Conservation (phyloP, 306 rosid species). For the Acacia melanoxylon region DNA sequence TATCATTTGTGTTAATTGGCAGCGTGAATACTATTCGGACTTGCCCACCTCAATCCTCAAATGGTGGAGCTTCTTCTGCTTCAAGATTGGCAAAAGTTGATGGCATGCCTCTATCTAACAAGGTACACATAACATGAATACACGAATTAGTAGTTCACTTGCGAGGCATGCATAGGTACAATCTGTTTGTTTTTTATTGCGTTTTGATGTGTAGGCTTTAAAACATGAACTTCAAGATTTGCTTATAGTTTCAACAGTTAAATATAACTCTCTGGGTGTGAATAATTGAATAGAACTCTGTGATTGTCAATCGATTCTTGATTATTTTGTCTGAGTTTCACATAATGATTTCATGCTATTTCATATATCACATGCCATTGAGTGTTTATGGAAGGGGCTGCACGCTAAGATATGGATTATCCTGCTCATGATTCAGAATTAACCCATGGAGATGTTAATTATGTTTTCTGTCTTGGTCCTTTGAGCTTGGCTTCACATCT, state of each 20-base stretch:
- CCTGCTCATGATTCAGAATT: constrained; percentile 3
- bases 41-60: constrained; percentile 87
- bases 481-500: constrained; percentile 6
- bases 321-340: neutral
- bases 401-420: neutral
- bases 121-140: constrained; percentile 47
- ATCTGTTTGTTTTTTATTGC: neutral
- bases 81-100: constrained; percentile 81
- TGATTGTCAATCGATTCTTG: neutral
- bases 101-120: constrained; percentile 68
- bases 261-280: neutral
- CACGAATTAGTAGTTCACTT: neutral
- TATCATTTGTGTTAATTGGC: constrained; percentile 38
- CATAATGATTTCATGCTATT: neutral
- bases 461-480: constrained; percentile 16
- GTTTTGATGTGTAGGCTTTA: constrained; percentile 12
- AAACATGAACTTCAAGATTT: neutral
- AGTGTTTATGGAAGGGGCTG: neutral
- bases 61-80: constrained; percentile 65
- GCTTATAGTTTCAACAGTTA: constrained; percentile 14
- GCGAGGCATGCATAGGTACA: constrained; percentile 41
- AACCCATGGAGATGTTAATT: constrained; percentile 6
- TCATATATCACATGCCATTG: constrained; percentile 7
- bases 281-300: neutral
- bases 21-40: constrained; percentile 96